Evolutionary conservation across 805 yeast species (phyloP).

Genomic region (Lipomyces lipofer): DNA sequence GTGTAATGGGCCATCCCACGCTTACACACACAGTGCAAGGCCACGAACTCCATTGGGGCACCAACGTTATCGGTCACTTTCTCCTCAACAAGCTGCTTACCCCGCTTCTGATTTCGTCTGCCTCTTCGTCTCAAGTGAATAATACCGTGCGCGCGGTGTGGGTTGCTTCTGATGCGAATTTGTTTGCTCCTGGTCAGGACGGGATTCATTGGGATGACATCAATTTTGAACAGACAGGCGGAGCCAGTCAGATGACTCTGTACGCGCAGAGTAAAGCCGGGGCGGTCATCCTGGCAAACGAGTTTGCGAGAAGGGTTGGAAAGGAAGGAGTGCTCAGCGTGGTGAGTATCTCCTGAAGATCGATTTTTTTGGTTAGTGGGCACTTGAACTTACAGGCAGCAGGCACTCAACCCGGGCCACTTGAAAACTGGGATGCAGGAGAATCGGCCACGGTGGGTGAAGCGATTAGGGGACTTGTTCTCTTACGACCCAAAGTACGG

Average conservation of each 20-base stretch:
- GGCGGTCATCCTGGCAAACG: conserved; percentile 32
- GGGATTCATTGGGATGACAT: conserved; percentile 44
- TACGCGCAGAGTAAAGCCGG: conserved; percentile 51
- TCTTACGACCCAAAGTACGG: conserved; percentile 40
- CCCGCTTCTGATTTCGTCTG: conserved; percentile 43
- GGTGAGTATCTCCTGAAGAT: conserved; percentile 5
- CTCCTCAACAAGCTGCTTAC: conserved; percentile 45
- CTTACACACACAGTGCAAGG: conserved; percentile 46
- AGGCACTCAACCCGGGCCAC: conserved; percentile 30
- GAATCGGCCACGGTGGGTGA: conserved; percentile 28
- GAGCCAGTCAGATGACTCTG: conserved; percentile 19
- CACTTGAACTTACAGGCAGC: conserved; percentile 2
- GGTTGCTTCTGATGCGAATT: conserved; percentile 46
- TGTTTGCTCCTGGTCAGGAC: conserved; percentile 36
- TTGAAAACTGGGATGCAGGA: conserved; percentile 27
- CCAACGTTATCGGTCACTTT: conserved; percentile 49
- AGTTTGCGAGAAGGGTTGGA: conserved; percentile 13
- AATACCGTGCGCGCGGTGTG: conserved; percentile 47
- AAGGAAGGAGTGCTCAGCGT: conserved; percentile 19
- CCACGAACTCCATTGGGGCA: conserved; percentile 49
- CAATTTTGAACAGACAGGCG: conserved; percentile 30
- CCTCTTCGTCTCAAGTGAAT: conserved; percentile 30
- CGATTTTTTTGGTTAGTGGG: neutral
- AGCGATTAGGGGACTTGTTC: conserved; percentile 21
- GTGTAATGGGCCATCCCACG: conserved; percentile 41